Base-by-base conservation (phyloP, 139 green algal species). In the Coelastrella sp. region DNA sequence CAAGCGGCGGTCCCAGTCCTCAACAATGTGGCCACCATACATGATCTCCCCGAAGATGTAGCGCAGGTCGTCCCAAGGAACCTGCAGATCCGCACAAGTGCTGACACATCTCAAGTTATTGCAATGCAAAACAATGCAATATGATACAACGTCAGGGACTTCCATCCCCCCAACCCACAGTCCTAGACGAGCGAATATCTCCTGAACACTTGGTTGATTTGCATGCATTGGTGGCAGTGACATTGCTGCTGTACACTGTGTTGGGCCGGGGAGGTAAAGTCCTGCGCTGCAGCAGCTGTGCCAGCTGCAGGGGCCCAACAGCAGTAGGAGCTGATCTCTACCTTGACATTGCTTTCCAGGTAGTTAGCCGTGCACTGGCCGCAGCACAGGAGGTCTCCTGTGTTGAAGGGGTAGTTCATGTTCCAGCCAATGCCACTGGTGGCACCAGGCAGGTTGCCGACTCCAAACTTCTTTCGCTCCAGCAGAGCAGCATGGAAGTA, bases 41-140 rank as follows among this genome's bases (percentile, higher is more conserved):
- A 99, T 98, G 92, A 99, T 99, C 93, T 99, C 97, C 35, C 97
- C 97, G 94, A 98, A 97, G 86, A 99, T 97, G 94, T 99, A 99
- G 7, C 96, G 92, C 87, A 98, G 93, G 82, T 98, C 96, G 14
- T 98, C 96, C 96, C 96, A 98, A 12, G 96, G 96, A 70, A 98
- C 94, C 92, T 95, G 90, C 1, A 25, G 70, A 17, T 70, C 4
- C 12, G 35, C 35, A 49, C 35, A 3, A 5, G 35, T 3, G 35
- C 3, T 49, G 35, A 49, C 35, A 49, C 35, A 49, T 49, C 3
- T 49, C 35, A 49, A 49, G 35, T 1, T 49, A 49, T 5, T 49
- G 35, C 35, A 49, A 3, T 49, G 35, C 35, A 49, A 49, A 3
- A 49, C 3, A 49, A 49, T 49, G 35, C 35, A 49, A 3, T 49